Percentiles rank a stretch among this genome's conserved stretches.
phyloP scores from a whole-genome alignment of 768 basidiomycete genomes.

The Kwoniella sp. region DNA sequence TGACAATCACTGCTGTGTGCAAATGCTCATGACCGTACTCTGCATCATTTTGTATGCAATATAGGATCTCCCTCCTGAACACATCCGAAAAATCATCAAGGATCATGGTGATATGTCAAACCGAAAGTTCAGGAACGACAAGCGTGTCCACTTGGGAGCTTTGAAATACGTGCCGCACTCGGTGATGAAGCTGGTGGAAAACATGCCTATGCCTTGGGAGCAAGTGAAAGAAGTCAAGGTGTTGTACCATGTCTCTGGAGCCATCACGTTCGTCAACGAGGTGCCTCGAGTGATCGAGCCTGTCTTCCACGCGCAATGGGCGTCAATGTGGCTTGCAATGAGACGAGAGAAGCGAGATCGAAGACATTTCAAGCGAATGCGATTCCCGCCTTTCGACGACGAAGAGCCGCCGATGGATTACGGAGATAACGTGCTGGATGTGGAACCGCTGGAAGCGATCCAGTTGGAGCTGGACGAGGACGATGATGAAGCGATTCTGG shows the following conservation, averaged over 20 bases:
- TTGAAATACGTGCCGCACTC: conserved; percentile 95
- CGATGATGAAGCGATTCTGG: conserved; percentile 86
- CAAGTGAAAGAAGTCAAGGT: conserved; percentile 99
- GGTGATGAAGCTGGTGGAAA: conserved; percentile 98
- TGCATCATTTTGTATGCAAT: conserved; percentile 4
- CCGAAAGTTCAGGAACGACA: conserved; percentile 98
- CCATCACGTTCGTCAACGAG: conserved; percentile 99
- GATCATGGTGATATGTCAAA: conserved; percentile 99
- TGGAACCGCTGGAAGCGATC: conserved; percentile 96
- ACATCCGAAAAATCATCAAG: conserved; percentile 98
- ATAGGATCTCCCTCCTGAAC: conserved; percentile 93
- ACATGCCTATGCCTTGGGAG: conserved; percentile 97
- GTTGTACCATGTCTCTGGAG: conserved; percentile 97
- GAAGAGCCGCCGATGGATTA: conserved; percentile 99
- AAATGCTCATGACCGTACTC: conserved; percentile 5
- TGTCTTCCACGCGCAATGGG: conserved; percentile 98
- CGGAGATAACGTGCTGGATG: conserved; percentile 97
- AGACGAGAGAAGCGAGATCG: conserved; percentile 96
- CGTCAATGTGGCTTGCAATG: conserved; percentile 99
- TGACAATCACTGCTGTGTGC: neutral
- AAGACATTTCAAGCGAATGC: conserved; percentile 98
- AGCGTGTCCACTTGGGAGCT: conserved; percentile 97
- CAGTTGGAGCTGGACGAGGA: conserved; percentile 91
- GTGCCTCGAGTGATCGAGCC: conserved; percentile 96
- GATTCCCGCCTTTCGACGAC: conserved; percentile 98